Conservation (phyloP, 163 green algal species). For the Volvox carteri region DNA sequence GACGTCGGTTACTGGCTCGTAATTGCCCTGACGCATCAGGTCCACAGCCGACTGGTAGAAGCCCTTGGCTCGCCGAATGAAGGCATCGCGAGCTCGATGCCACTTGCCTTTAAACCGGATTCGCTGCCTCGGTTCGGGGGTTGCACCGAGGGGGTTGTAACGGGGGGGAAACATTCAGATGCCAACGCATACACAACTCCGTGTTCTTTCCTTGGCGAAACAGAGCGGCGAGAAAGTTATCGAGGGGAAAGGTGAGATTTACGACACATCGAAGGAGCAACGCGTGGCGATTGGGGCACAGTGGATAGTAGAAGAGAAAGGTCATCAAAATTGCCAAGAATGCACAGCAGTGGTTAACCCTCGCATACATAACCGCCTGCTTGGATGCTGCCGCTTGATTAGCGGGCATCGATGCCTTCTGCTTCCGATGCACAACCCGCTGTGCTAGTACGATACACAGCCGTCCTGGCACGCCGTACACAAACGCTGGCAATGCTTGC, state of each 20-base stretch:
- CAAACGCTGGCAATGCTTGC: too few species aligned
- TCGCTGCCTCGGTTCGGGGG: not conserved
- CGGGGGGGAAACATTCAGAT: not conserved
- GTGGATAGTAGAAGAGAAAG: too few species aligned
- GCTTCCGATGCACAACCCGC: not conserved
- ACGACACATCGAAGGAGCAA: too few species aligned
- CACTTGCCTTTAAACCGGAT: not conserved
- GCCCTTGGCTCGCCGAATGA: not conserved
- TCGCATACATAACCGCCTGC: too few species aligned
- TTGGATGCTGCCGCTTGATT: too few species aligned
- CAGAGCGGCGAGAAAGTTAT: not conserved
- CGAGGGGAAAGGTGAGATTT: not conserved
- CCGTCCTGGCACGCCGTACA: not conserved
- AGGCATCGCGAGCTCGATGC: not conserved
- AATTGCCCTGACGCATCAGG: not conserved
- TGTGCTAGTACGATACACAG: not conserved
- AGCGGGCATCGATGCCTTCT: too few species aligned
- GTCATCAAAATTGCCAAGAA: too few species aligned
- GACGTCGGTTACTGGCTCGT: not conserved
- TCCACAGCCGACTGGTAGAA: not conserved
- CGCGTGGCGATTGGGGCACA: too few species aligned
- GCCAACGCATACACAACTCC: not conserved
- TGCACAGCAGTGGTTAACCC: too few species aligned
- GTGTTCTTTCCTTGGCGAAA: not conserved
- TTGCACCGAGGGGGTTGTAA: too few species aligned